These are phyloP conservation scores for Penicillium rolfsii DNA, from an alignment of 2,329 filamentous ascomycete genomes.

Conservation along the genomic window DNA sequence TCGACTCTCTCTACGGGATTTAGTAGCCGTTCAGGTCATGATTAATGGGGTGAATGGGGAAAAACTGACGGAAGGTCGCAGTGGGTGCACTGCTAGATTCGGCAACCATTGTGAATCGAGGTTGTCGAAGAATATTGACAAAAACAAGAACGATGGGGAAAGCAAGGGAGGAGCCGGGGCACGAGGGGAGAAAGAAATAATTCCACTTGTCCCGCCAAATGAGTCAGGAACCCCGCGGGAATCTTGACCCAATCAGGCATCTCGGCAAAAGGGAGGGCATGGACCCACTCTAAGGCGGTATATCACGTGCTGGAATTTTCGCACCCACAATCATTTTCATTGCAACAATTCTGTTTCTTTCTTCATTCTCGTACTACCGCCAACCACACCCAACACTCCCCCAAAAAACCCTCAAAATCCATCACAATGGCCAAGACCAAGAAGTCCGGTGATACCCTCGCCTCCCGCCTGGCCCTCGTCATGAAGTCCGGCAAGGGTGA, in stretches of 20 bases:
- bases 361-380: constrained; percentile 1
- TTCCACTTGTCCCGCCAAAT: constrained; percentile 14
- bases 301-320: constrained; percentile 3
- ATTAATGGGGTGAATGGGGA: constrained; percentile 14
- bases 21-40: constrained; percentile 48
- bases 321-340: constrained; percentile 8
- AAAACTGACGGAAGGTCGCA: constrained; percentile 45
- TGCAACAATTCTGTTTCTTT: not conserved
- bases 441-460: constrained; percentile 82
- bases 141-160: constrained; percentile 6
- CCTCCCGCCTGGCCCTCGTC: constrained; percentile 69
- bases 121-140: not conserved
- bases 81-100: constrained; percentile 25
- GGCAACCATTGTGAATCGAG: constrained; percentile 30
- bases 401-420: constrained; percentile 35
- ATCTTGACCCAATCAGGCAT: constrained; percentile 5
- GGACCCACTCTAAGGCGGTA: not conserved
- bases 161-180: not conserved
- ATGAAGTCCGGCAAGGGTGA: constrained; percentile 60
- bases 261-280: constrained; percentile 5
- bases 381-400: constrained; percentile 5
- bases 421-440: constrained; percentile 68
- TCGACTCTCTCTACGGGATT: constrained; percentile 59
- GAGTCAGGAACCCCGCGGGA: constrained; percentile 23
- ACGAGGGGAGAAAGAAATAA: constrained; percentile 1